Percentiles rank a stretch among this genome's conserved stretches.
phyloP scores from a whole-genome alignment of 106 monocot species.

The Hemerocallis citrina region DNA sequence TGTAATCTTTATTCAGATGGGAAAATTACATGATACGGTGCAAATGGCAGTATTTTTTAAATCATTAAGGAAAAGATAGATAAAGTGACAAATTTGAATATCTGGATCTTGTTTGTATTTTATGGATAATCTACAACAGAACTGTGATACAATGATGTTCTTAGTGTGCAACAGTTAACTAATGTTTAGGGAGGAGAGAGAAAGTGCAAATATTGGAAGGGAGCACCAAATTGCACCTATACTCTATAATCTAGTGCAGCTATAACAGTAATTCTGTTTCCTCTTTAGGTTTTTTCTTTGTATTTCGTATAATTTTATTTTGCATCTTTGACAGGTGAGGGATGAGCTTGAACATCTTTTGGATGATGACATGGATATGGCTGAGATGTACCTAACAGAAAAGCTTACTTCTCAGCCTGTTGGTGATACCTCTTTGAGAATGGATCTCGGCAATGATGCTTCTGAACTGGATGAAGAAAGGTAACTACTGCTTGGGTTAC shows the following conservation, averaged over 20 bases:
- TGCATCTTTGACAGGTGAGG: constrained; percentile 49
- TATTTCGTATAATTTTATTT: not conserved
- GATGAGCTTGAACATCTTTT: constrained; percentile 92
- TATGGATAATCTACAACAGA: not conserved
- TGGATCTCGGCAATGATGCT: constrained; percentile 18
- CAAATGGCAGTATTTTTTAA: too few relatives aligned
- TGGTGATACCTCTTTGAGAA: constrained; percentile 20
- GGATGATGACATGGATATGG: constrained; percentile 98
- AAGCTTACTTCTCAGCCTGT: constrained; percentile 36
- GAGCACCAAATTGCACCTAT: not conserved
- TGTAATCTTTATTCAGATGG: too few relatives aligned
- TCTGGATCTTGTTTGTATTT: too few relatives aligned
- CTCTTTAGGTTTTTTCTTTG: not conserved
- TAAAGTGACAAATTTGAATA: too few relatives aligned
- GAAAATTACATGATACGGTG: too few relatives aligned
- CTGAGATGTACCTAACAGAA: constrained; percentile 90
- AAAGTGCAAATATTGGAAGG: too few relatives aligned
- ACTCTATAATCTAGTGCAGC: not conserved
- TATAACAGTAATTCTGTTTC: not conserved
- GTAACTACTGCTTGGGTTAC: too few relatives aligned
- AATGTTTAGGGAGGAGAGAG: not conserved
- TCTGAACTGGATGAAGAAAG: constrained; percentile 15
- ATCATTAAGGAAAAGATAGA: too few relatives aligned
- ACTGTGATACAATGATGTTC: not conserved
- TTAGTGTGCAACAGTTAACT: not conserved